Conservation (phyloP, 2,329 filamentous ascomycete species). For the Cladosporium sp. region DNA sequence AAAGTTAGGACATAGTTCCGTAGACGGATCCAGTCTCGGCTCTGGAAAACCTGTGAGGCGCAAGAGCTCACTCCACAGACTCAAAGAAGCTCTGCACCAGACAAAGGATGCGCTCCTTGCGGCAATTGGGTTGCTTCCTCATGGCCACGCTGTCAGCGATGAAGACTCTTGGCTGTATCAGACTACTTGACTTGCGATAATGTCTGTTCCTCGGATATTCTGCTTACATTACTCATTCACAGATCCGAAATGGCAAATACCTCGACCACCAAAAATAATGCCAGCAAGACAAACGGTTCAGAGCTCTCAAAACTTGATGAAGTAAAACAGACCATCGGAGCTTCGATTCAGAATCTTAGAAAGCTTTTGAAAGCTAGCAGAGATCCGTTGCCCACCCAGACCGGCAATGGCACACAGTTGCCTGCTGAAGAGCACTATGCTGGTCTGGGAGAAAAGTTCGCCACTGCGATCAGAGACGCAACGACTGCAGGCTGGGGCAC, state of each 20-base stretch:
- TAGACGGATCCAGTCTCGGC: not conserved
- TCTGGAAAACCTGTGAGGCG: not conserved
- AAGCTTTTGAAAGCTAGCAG: constrained; percentile 29
- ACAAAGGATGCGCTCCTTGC: constrained; percentile 1
- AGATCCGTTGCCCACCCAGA: constrained; percentile 34
- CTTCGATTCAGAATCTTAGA: constrained; percentile 25
- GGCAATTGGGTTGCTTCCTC: not conserved
- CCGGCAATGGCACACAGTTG: constrained; percentile 42
- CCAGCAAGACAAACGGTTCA: constrained; percentile 15
- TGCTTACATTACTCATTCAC: not conserved
- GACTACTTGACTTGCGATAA: not conserved
- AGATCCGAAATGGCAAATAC: constrained; percentile 3
- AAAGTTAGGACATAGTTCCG: not conserved
- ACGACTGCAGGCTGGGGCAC: constrained; percentile 4
- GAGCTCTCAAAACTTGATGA: constrained; percentile 24
- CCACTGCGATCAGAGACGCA: constrained; percentile 17
- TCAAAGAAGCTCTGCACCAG: constrained; percentile 2
- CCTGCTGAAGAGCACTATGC: constrained; percentile 23
- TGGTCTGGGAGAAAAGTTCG: constrained; percentile 16
- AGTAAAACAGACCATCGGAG: constrained; percentile 18
- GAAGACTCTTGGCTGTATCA: not conserved
- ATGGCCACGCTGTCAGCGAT: not conserved
- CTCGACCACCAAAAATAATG: not conserved
- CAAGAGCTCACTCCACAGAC: not conserved
- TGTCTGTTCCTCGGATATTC: not conserved